phyloP scores from a whole-genome alignment of 306 rosid species.

The Comarum palustre region DNA sequence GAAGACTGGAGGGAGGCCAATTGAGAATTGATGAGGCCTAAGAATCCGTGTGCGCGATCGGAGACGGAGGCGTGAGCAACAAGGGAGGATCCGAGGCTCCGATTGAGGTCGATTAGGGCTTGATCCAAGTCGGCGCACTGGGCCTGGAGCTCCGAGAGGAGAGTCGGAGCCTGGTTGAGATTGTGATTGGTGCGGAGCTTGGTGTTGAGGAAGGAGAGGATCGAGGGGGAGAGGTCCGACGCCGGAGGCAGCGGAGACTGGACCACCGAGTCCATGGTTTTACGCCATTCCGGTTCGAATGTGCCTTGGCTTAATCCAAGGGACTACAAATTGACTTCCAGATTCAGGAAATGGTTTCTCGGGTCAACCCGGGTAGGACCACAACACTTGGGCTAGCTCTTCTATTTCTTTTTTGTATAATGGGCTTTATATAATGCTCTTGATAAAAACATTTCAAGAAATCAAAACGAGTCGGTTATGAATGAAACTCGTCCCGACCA shows the following conservation, averaged over 20 bases:
- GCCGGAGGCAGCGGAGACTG: constrained; percentile 49
- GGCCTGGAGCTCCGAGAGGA: constrained; percentile 54
- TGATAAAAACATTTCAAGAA: too few relatives aligned
- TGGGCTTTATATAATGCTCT: too few relatives aligned
- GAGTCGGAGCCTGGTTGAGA: constrained; percentile 40
- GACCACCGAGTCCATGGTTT: constrained; percentile 41
- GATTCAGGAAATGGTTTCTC: not conserved
- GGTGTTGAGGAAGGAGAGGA: constrained; percentile 53
- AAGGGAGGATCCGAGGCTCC: constrained; percentile 50
- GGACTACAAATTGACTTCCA: constrained; percentile 13
- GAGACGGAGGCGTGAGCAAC: constrained; percentile 62
- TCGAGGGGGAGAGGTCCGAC: constrained; percentile 52
- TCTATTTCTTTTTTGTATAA: too few relatives aligned
- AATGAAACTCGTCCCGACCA: too few relatives aligned
- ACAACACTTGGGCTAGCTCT: too few relatives aligned
- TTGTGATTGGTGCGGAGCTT: constrained; percentile 35
- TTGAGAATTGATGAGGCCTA: constrained; percentile 35
- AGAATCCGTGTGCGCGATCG: constrained; percentile 43
- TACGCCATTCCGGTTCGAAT: constrained; percentile 15
- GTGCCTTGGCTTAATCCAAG: not conserved
- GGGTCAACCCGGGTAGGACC: not conserved
- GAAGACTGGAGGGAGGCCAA: constrained; percentile 46
- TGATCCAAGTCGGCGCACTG: constrained; percentile 65
- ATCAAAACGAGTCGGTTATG: too few relatives aligned
- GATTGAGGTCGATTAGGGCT: constrained; percentile 50